phyloP scores from a whole-genome alignment of 169 alveolate species.

The Neospora caninum region DNA sequence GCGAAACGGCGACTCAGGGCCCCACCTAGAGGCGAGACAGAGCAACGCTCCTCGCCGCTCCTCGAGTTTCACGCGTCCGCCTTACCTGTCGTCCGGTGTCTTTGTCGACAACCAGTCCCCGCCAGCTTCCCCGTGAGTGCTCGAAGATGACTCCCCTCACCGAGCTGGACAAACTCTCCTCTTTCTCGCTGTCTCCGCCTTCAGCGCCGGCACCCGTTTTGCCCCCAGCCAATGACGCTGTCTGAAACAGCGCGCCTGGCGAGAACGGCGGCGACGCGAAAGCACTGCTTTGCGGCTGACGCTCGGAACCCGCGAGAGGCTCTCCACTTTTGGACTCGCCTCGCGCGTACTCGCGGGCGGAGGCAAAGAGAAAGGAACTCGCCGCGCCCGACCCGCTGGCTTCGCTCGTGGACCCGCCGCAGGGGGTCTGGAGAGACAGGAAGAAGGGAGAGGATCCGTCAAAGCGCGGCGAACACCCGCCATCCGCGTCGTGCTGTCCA shows the following conservation, averaged over 20 bases:
- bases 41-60: no score
- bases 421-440: no score
- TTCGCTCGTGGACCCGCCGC: no score
- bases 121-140: conserved; percentile 49
- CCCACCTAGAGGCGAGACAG: no score
- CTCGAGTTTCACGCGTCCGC: not conserved
- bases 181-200: not conserved
- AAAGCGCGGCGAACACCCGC: no score
- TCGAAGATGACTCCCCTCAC: conserved; percentile 49
- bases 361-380: no score
- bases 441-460: no score
- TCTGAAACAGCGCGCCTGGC: not conserved
- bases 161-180: not conserved
- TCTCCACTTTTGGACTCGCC: no score
- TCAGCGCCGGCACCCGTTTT: not conserved
- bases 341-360: no score
- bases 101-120: conserved; percentile 46
- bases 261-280: not conserved
- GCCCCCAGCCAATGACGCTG: not conserved
- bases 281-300: not conserved
- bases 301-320: not conserved
- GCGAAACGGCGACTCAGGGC: no score
- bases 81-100: conserved; percentile 44
- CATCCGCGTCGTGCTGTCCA: no score
- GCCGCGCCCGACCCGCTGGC: no score